These are phyloP conservation scores for Spinellus fusiger DNA, from an alignment of 192 early-diverging fungal genomes.

Conservation along the genomic window DNA sequence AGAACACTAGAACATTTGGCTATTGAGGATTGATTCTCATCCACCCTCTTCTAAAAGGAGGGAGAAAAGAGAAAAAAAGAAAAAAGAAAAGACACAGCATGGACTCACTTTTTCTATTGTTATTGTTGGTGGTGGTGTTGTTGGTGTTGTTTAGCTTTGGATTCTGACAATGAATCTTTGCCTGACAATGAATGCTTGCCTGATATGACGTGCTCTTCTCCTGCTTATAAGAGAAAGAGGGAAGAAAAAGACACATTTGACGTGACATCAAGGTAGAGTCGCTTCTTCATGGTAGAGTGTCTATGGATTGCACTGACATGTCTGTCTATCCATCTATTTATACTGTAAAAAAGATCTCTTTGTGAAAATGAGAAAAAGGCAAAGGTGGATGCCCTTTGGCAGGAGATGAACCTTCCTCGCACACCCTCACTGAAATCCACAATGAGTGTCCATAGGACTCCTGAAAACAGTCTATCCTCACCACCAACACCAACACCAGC, in stretches of 20 bases:
- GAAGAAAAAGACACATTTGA: neutral
- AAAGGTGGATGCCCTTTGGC: constrained; percentile 49
- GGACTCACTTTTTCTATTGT: no score
- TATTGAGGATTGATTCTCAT: no score
- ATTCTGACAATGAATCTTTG: constrained; percentile 2
- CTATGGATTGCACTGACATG: no score
- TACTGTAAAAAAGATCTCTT: neutral
- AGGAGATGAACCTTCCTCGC: constrained; percentile 41
- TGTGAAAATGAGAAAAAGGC: constrained; percentile 18
- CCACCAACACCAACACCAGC: constrained; percentile 2
- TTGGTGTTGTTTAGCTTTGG: neutral
- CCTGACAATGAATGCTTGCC: neutral
- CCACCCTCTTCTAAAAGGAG: neutral
- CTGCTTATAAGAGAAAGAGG: constrained; percentile 1
- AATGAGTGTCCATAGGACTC: no score
- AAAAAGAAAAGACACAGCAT: neutral
- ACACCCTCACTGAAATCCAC: no score
- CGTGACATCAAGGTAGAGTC: constrained; percentile 7
- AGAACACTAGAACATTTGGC: no score
- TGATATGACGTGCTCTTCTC: neutral
- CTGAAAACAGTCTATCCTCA: no score
- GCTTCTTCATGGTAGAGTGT: no score
- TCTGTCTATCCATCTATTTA: neutral
- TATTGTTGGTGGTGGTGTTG: no score
- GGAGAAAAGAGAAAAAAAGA: neutral